A percentile compares a stretch with the other conserved stretches of the same genome.
Evolutionary conservation across 345 rosid genomes (phyloP).

Genomic region (Camelina laxa): DNA sequence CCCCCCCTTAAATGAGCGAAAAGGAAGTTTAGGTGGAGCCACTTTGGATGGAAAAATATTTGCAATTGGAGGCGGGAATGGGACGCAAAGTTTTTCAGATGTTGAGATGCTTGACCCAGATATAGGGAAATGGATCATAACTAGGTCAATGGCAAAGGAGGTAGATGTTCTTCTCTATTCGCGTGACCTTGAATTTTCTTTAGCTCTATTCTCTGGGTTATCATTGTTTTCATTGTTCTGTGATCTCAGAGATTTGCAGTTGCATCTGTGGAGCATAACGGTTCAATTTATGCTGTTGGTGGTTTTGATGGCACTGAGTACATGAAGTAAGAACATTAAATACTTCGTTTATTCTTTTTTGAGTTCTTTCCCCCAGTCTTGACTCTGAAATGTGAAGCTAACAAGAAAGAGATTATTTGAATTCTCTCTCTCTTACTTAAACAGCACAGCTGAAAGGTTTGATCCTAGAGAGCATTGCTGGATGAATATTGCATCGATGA

Average conservation of each 20-base stretch:
- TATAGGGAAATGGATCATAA: constrained; percentile 66
- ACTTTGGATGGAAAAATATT: constrained; percentile 56
- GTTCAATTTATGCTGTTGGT: constrained; percentile 74
- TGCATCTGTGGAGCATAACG: constrained; percentile 69
- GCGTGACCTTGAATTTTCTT: constrained; percentile 21
- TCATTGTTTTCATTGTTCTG: constrained; percentile 28
- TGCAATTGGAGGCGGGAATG: constrained; percentile 82
- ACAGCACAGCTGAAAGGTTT: constrained; percentile 80
- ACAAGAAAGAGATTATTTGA: constrained; percentile 9
- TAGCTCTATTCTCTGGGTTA: not conserved
- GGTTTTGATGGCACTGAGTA: constrained; percentile 64
- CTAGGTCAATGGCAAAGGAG: constrained; percentile 70
- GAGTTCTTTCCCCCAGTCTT: not conserved
- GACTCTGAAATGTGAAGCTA: constrained; percentile 32
- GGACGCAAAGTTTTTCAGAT: constrained; percentile 53
- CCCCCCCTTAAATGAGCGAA: constrained; percentile 55
- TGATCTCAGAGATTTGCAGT: constrained; percentile 71
- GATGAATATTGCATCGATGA: constrained; percentile 63
- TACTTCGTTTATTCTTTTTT: constrained; percentile 7
- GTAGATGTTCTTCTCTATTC: constrained; percentile 45
- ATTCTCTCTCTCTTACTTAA: constrained; percentile 18
- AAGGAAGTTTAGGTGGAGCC: constrained; percentile 74
- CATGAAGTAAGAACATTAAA: constrained; percentile 56
- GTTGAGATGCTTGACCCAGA: constrained; percentile 88
- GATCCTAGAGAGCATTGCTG: constrained; percentile 85